A percentile compares a stretch with the other conserved stretches of the same genome.
phyloP scores from a whole-genome alignment of 1,284 basidiomycete species.

The Ceratobasidium sp. region DNA sequence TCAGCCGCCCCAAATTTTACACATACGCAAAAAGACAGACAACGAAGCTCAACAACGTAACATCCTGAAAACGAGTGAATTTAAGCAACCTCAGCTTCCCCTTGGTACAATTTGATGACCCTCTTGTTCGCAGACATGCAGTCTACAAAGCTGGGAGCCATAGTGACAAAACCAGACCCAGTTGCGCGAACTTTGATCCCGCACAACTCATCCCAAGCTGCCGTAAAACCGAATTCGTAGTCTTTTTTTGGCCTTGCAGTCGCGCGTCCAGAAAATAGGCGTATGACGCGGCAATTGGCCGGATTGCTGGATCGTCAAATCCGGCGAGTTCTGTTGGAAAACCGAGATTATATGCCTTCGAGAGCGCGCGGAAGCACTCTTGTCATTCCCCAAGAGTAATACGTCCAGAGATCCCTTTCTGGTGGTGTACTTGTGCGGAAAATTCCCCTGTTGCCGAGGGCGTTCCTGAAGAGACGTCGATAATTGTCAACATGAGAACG shows the following conservation, averaged over 20 bases:
- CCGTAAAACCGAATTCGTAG: background rate
- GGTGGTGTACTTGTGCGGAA: background rate
- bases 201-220: constrained; percentile 14
- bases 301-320: constrained; percentile 29
- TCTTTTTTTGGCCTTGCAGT: no score
- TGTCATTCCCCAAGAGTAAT: constrained; percentile 7
- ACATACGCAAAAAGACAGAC: no score
- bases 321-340: background rate
- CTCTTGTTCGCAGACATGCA: constrained; percentile 8
- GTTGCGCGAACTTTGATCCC: constrained; percentile 9
- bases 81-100: no score
- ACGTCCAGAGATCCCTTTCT: background rate
- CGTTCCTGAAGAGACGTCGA: background rate
- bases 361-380: constrained; percentile 17
- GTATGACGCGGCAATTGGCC: constrained; percentile 32
- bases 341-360: background rate
- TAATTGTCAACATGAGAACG: constrained; percentile 31
- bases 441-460: background rate
- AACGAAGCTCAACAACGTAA: no score
- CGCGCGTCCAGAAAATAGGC: constrained; percentile 25
- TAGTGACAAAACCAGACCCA: background rate
- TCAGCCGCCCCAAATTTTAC: no score
- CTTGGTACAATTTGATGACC: background rate
- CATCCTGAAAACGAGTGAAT: no score
- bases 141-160: background rate